Evolutionary conservation across 2,329 filamentous ascomycete species (phyloP).

Genomic region (Huntiella bhutanensis): DNA sequence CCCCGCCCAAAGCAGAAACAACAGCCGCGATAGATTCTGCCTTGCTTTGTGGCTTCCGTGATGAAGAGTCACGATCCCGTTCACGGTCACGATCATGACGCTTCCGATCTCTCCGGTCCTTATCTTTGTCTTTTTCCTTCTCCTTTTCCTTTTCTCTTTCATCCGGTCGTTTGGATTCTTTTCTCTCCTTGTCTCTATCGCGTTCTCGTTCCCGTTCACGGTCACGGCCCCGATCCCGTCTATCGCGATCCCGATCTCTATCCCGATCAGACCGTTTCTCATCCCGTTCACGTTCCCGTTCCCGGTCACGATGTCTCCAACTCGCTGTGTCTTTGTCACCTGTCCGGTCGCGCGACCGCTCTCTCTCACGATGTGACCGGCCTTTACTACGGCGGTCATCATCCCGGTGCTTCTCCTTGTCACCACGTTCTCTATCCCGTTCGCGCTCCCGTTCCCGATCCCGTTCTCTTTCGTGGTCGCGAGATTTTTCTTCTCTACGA

Average conservation of each 20-base stretch:
- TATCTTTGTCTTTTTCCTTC: constrained; percentile 21
- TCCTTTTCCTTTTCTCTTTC: constrained; percentile 18
- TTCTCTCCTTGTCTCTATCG: not conserved
- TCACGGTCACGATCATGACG: constrained; percentile 17
- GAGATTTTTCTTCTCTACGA: constrained; percentile 37
- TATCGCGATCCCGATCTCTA: constrained; percentile 13
- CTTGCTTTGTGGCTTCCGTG: not conserved
- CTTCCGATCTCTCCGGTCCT: constrained; percentile 18
- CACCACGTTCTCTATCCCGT: constrained; percentile 17
- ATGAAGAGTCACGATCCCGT: not conserved
- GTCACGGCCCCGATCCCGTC: constrained; percentile 12
- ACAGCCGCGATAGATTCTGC: constrained; percentile 2
- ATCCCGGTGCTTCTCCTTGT: constrained; percentile 24
- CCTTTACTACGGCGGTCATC: constrained; percentile 21
- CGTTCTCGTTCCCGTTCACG: constrained; percentile 17
- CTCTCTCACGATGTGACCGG: constrained; percentile 25
- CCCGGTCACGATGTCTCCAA: constrained; percentile 16
- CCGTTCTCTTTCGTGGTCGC: constrained; percentile 22
- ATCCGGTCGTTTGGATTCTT: not conserved
- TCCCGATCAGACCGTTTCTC: constrained; percentile 16
- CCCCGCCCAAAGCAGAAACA: not conserved
- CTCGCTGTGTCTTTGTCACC: constrained; percentile 18
- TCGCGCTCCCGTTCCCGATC: constrained; percentile 22
- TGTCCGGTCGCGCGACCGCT: constrained; percentile 22
- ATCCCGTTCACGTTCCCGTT: constrained; percentile 18